Conservation (phyloP, 2,329 filamentous ascomycete species). For the Fusarium burgessii region DNA sequence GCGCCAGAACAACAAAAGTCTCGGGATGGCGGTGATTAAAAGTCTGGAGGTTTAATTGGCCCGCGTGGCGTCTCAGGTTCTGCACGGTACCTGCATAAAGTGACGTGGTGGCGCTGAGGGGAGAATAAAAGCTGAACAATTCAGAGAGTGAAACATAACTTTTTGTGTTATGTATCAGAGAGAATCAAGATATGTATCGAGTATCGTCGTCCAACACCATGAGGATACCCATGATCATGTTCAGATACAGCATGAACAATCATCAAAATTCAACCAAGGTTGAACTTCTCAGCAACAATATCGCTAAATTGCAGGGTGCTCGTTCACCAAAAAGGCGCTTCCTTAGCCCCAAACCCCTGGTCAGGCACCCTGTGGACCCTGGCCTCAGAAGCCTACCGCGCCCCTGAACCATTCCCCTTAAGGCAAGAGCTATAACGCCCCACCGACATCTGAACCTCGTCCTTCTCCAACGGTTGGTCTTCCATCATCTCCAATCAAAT, state of each 20-base stretch:
- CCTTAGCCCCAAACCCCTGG: slow-evolving; percentile 27
- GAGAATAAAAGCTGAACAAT: neutral
- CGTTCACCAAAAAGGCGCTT: slow-evolving; percentile 13
- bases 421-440: slow-evolving; percentile 33
- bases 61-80: slow-evolving; percentile 50
- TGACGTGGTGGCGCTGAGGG: slow-evolving; percentile 39
- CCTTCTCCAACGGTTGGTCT: slow-evolving; percentile 35
- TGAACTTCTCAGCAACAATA: neutral
- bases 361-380: slow-evolving; percentile 10
- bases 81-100: slow-evolving; percentile 46
- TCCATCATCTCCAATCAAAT: slow-evolving; percentile 30
- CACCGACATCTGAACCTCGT: slow-evolving; percentile 33
- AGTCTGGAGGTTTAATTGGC: slow-evolving; percentile 47
- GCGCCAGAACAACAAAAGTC: slow-evolving; percentile 26
- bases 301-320: slow-evolving; percentile 39
- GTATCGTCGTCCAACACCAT: neutral
- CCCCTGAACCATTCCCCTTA: slow-evolving; percentile 42
- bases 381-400: neutral
- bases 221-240: slow-evolving; percentile 6
- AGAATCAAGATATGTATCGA: neutral
- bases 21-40: slow-evolving; percentile 25
- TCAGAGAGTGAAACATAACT: slow-evolving; percentile 12
- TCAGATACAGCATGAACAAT: slow-evolving; percentile 20
- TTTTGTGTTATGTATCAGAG: slow-evolving; percentile 9
- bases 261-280: slow-evolving; percentile 10